Evolutionary conservation across 1,284 basidiomycete species (phyloP).

Genomic region (Inonotus obliquus): DNA sequence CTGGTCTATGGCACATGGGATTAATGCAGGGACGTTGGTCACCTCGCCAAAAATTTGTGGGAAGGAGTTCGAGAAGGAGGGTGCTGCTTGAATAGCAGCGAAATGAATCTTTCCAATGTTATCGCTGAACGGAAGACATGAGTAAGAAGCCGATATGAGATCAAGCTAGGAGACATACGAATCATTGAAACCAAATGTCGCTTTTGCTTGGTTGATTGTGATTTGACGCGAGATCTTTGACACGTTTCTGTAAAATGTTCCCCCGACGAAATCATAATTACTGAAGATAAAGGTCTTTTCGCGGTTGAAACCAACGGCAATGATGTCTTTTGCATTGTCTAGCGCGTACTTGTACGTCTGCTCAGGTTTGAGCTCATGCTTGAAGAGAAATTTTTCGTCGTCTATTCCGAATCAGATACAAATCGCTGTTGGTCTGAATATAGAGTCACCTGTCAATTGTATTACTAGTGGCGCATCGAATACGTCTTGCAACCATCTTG

Average conservation of each 20-base stretch:
- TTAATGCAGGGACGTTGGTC: conserved; percentile 87
- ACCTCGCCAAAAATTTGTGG: conserved; percentile 92
- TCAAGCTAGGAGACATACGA: conserved; percentile 54
- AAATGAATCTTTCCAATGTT: conserved; percentile 99
- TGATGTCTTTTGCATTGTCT: conserved; percentile 92
- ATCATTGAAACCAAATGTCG: conserved; percentile 95
- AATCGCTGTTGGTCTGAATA: neutral
- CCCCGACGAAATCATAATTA: conserved; percentile 85
- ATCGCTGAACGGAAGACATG: conserved; percentile 53
- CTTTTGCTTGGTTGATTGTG: conserved; percentile 90
- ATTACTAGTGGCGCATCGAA: conserved; percentile 94
- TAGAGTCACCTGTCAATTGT: conserved; percentile 77
- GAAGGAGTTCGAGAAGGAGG: conserved; percentile 98
- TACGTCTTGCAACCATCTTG: conserved; percentile 93
- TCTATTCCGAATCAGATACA: conserved; percentile 45
- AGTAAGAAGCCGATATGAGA: neutral
- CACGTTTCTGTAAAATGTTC: conserved; percentile 92
- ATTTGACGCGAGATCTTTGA: conserved; percentile 91
- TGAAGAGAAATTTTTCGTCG: conserved; percentile 99
- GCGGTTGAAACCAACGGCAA: conserved; percentile 90
- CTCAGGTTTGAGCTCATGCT: conserved; percentile 88
- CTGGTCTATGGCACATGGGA: conserved; percentile 99
- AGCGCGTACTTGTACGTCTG: conserved; percentile 84
- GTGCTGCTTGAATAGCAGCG: conserved; percentile 94
- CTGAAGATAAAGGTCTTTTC: conserved; percentile 98